These are phyloP conservation scores for Candida sphagnicola DNA, from an alignment of 805 yeast genomes.

Conservation along the genomic window DNA sequence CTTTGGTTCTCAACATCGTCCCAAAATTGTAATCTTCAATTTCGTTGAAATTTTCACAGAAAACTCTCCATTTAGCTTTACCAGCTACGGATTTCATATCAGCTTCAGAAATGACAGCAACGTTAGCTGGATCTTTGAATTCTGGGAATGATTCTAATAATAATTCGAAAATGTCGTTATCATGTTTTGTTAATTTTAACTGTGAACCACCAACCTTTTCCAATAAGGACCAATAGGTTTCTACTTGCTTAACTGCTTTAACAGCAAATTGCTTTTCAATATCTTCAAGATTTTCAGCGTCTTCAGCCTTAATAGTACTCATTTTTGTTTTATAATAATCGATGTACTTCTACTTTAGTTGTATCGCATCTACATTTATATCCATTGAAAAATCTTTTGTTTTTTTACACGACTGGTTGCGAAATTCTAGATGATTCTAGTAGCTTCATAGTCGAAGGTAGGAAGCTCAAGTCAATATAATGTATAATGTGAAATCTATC, in stretches of 20 bases:
- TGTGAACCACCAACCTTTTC: conserved; percentile 74
- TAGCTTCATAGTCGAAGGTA: too few relatives aligned
- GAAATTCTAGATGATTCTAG: neutral
- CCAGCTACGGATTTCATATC: conserved; percentile 77
- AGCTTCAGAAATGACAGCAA: conserved; percentile 62
- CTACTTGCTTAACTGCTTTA: conserved; percentile 93
- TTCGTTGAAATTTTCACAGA: conserved; percentile 77
- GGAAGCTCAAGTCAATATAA: too few relatives aligned
- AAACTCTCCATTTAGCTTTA: conserved; percentile 88
- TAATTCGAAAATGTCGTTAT: conserved; percentile 62
- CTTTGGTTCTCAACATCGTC: conserved; percentile 76
- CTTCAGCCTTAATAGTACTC: conserved; percentile 55
- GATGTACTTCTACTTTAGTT: neutral
- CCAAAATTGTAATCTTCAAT: conserved; percentile 95
- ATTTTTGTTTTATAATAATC: neutral
- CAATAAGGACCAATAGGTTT: conserved; percentile 84
- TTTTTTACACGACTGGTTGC: neutral
- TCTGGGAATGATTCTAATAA: conserved; percentile 84
- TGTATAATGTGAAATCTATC: too few relatives aligned
- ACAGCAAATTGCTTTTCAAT: conserved; percentile 98
- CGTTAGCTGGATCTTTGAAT: conserved; percentile 56
- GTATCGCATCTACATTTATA: neutral
- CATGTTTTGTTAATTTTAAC: conserved; percentile 66
- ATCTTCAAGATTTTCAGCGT: conserved; percentile 84
- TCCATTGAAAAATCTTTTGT: conserved; percentile 1